Conservation (phyloP, 768 basidiomycete species). For the Epithele typhae region DNA sequence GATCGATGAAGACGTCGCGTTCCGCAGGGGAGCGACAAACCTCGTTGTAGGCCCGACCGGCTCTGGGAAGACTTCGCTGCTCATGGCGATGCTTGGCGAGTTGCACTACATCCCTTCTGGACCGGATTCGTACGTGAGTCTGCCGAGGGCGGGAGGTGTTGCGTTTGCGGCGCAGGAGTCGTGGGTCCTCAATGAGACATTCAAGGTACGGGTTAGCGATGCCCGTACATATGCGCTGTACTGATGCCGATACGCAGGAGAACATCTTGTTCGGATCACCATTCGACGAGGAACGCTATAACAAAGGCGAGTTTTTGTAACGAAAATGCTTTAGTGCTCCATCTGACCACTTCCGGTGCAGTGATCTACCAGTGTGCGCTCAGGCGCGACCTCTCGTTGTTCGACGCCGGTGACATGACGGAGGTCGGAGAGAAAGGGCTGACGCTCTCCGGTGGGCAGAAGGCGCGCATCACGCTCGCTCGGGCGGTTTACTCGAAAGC, state of each 20-base stretch:
- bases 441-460: constrained; percentile 42
- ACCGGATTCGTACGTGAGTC: constrained; percentile 60
- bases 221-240: background rate
- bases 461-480: constrained; percentile 54
- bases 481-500: constrained; percentile 58
- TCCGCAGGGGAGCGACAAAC: constrained; percentile 50
- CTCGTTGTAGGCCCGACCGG: constrained; percentile 57
- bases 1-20: constrained; percentile 50
- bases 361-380: constrained; percentile 35
- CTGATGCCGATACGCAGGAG: constrained; percentile 24
- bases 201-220: constrained; percentile 27
- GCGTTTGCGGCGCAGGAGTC: constrained; percentile 83
- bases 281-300: constrained; percentile 43
- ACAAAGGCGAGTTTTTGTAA: constrained; percentile 25
- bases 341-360: constrained; percentile 1
- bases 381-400: constrained; percentile 27
- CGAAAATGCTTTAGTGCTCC: background rate
- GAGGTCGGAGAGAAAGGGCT: constrained; percentile 45
- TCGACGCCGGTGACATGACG: constrained; percentile 31
- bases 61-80: constrained; percentile 57
- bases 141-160: constrained; percentile 67
- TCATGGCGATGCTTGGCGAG: constrained; percentile 56
- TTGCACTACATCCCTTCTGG: constrained; percentile 57
- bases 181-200: constrained; percentile 82
- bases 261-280: constrained; percentile 49